Conservation (phyloP, 2,329 filamentous ascomycete species). For the Lachnellula arida region DNA sequence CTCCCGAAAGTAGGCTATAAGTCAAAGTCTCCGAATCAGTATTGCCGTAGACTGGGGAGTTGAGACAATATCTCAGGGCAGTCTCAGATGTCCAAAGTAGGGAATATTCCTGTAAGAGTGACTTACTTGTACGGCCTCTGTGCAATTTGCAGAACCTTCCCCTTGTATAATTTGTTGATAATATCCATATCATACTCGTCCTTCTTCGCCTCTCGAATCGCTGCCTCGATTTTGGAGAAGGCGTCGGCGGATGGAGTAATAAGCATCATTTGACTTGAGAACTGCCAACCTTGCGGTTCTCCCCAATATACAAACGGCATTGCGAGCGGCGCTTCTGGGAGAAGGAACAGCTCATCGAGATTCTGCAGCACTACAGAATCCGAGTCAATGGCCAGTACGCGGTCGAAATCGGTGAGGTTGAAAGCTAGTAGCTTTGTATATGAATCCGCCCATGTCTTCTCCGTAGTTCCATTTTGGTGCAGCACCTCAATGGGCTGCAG, state of each 20-base stretch:
- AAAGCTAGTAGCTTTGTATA: conserved; percentile 29
- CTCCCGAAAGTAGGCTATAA: conserved; percentile 43
- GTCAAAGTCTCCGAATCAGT: too few relatives aligned
- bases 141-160: conserved; percentile 48
- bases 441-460: conserved; percentile 23
- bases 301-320: conserved; percentile 29
- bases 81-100: too few relatives aligned
- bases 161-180: conserved; percentile 48
- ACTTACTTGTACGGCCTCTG: conserved; percentile 47
- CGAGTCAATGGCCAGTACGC: conserved; percentile 24
- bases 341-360: conserved; percentile 27
- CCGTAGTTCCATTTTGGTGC: conserved; percentile 10
- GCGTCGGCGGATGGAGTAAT: conserved; percentile 18
- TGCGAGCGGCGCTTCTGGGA: conserved; percentile 23
- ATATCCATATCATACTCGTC: conserved; percentile 26
- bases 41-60: too few relatives aligned
- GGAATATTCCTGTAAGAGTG: too few relatives aligned
- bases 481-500: conserved; percentile 24
- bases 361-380: conserved; percentile 22
- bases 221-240: conserved; percentile 19
- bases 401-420: conserved; percentile 26
- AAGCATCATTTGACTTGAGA: conserved; percentile 23
- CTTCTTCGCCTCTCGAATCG: conserved; percentile 12
- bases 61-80: too few relatives aligned
- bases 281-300: conserved; percentile 19